These are phyloP conservation scores for Gremmenia infestans DNA, from an alignment of 2,329 filamentous ascomycete species.

Conservation along the genomic window DNA sequence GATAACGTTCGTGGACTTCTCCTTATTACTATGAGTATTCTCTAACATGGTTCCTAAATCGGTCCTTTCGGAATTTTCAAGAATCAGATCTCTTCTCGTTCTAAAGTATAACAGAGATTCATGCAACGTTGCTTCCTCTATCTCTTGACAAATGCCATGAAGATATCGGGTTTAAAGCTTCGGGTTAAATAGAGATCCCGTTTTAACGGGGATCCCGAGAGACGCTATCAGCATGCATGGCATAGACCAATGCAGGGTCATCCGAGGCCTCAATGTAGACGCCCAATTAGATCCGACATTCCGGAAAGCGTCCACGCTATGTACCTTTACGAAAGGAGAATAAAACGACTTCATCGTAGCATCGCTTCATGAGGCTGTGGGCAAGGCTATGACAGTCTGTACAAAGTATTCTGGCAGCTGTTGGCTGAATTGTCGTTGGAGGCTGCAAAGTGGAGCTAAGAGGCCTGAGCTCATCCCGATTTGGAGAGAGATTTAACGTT, in stretches of 20 bases:
- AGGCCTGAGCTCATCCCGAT: not conserved
- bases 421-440: constrained; percentile 5
- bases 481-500: constrained; percentile 6
- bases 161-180: not conserved
- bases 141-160: not conserved
- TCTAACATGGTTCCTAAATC: constrained; percentile 1
- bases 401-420: not conserved
- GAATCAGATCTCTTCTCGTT: not conserved
- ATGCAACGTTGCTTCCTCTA: constrained; percentile 1
- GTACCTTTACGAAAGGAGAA: not conserved
- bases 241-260: constrained; percentile 10
- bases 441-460: constrained; percentile 4
- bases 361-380: not conserved
- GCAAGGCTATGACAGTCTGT: not conserved
- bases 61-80: constrained; percentile 3
- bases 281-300: constrained; percentile 7
- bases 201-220: not conserved
- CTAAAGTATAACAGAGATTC: not conserved
- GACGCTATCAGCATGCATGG: constrained; percentile 6
- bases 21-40: not conserved
- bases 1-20: constrained; percentile 4
- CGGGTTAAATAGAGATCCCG: not conserved
- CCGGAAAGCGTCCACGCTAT: constrained; percentile 13
- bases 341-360: not conserved
- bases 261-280: not conserved